These are phyloP conservation scores for Thelonectria blattea DNA, from an alignment of 2,329 filamentous ascomycete genomes.

Conservation along the genomic window DNA sequence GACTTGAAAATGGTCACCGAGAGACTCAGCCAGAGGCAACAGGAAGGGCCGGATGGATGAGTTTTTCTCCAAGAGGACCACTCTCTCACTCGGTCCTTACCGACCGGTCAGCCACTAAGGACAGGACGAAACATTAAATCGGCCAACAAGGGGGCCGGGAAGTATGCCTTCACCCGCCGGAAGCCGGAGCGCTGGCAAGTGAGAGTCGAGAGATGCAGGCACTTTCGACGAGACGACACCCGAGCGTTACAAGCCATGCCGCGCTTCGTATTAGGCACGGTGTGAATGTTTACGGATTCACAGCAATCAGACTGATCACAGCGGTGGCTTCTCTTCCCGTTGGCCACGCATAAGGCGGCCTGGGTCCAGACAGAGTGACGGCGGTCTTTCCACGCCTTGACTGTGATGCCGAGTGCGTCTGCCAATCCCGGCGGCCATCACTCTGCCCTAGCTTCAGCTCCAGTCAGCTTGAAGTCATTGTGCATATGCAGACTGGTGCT, in stretches of 20 bases:
- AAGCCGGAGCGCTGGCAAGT: constrained; percentile 13
- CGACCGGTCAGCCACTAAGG: constrained; percentile 8
- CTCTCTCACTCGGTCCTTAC: neutral
- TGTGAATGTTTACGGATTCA: constrained; percentile 5
- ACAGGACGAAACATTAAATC: neutral
- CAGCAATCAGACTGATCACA: constrained; percentile 15
- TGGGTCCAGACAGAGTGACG: constrained; percentile 1
- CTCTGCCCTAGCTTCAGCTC: constrained; percentile 11
- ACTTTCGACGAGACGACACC: neutral
- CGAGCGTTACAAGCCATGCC: neutral
- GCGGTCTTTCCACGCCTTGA: constrained; percentile 1
- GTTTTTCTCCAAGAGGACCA: neutral
- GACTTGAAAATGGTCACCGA: neutral
- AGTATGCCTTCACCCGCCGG: constrained; percentile 20
- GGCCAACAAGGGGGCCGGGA: neutral
- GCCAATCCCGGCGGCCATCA: constrained; percentile 15
- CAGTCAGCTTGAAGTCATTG: constrained; percentile 18
- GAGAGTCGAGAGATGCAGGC: constrained; percentile 5
- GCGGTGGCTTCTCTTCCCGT: constrained; percentile 10
- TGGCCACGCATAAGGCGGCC: neutral
- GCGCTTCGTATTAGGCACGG: constrained; percentile 4
- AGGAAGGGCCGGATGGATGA: constrained; percentile 12
- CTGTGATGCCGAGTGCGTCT: neutral
- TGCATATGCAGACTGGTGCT: constrained; percentile 15
- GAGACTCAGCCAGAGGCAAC: neutral